Conservation (phyloP, 2,329 filamentous ascomycete species). For the Didymella lethalis region DNA sequence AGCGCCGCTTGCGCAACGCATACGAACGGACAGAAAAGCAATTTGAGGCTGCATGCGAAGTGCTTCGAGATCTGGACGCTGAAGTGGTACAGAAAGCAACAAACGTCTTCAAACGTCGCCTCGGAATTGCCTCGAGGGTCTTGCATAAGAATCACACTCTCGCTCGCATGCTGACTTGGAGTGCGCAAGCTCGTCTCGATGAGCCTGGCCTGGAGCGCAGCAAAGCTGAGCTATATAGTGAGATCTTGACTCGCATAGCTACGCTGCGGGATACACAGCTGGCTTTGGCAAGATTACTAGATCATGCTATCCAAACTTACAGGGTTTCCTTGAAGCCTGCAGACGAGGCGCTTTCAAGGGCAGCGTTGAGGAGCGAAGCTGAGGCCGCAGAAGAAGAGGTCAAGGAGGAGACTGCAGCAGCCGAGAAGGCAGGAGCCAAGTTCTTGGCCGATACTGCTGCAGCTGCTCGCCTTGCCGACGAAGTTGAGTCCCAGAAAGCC, state of each 20-base stretch:
- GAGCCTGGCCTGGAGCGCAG: slow-evolving; percentile 24
- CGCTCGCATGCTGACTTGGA: slow-evolving; percentile 40
- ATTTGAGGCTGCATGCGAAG: slow-evolving; percentile 27
- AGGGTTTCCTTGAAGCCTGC: slow-evolving; percentile 26
- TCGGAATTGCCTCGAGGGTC: slow-evolving; percentile 34
- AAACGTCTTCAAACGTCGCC: slow-evolving; percentile 31
- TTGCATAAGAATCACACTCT: slow-evolving; percentile 40
- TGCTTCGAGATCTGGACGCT: slow-evolving; percentile 23
- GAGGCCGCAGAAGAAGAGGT: background rate
- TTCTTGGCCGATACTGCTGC: slow-evolving; percentile 20
- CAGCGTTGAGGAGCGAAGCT: background rate
- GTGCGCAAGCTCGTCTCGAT: slow-evolving; percentile 41
- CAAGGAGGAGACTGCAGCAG: background rate
- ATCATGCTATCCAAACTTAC: slow-evolving; percentile 34
- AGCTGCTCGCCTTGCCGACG: slow-evolving; percentile 35
- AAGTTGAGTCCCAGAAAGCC: slow-evolving; percentile 38
- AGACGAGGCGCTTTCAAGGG: slow-evolving; percentile 18
- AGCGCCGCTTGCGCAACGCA: slow-evolving; percentile 23
- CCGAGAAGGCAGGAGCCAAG: slow-evolving; percentile 2
- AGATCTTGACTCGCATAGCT: slow-evolving; percentile 36
- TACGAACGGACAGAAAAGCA: slow-evolving; percentile 33
- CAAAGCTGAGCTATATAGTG: slow-evolving; percentile 28
- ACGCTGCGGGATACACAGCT: slow-evolving; percentile 43
- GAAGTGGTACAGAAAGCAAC: slow-evolving; percentile 16
- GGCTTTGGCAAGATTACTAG: slow-evolving; percentile 36